Base-by-base conservation (phyloP, 768 basidiomycete species). In the Auricularia sp. region DNA sequence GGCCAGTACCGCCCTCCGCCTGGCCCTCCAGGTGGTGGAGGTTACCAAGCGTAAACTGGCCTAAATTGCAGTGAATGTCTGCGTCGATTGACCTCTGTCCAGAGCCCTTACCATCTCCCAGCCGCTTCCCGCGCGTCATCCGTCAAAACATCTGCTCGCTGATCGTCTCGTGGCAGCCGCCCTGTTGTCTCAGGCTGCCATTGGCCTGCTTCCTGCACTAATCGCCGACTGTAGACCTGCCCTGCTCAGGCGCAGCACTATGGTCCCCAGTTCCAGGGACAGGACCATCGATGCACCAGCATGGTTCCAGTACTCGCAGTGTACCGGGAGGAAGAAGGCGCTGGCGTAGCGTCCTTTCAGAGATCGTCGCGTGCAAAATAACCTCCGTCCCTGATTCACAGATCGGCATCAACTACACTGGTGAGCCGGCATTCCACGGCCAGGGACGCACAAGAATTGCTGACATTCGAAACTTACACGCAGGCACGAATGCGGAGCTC, bases 401-500 rank as follows among this genome's bases (percentile, higher is more conserved):
- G 92, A 86, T 97, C 68, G 95, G 95, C 0, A 91, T 97, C 69
- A 93, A 93, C 74, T 98, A 98, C 72, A 72, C 80, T 24, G 88
- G 47, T 18, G 14, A 6, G 47, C 18, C 47, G 47, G 21, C 47
- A 51, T 42, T 42, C 39, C 39, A 42, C 39, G 13, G 8, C 39
- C 39, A 14, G 8, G 13, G 39, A 42, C 39, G 13, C 39, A 14
- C 39, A 42, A 42, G 8, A 29, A 14, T 42, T 14, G 39, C 39
- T 42, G 39, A 42, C 39, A 3, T 2, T 42, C 39, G 4, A 14
- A 42, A 7, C 13, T 42, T 2, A 3, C 11, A 8, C 21, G 47
- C 18, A 51, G 47, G 90, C 1, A 84, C 86, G 69, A 73, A 74
- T 3, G 82, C 82, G n/a, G 82, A 86, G 69, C 78, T 98, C 6